These are phyloP conservation scores for Trichoderma sp. DNA, from an alignment of 2,329 filamentous ascomycete species.

Conservation along the genomic window DNA sequence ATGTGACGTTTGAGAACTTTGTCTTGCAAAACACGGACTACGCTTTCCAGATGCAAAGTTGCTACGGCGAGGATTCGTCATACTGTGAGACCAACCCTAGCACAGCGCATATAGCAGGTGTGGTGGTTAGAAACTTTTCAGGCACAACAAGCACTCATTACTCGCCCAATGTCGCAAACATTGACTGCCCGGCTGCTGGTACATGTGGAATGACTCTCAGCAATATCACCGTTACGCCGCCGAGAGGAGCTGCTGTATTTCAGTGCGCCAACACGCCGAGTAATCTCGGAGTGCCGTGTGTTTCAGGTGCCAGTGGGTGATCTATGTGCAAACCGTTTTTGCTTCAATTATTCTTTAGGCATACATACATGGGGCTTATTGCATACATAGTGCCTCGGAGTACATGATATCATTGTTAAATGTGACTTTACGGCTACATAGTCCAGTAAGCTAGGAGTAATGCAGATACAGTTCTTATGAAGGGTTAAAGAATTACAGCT, in stretches of 20 bases:
- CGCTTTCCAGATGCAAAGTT: background rate
- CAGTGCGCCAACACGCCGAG: background rate
- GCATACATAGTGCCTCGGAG: background rate
- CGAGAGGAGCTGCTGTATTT: background rate
- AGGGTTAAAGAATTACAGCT: too few relatives aligned
- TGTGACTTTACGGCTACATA: background rate
- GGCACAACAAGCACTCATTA: background rate
- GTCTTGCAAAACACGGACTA: background rate
- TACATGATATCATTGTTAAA: background rate
- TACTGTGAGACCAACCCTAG: background rate
- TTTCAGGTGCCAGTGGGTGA: background rate
- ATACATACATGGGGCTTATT: background rate
- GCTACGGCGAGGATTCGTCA: background rate
- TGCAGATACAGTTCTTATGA: background rate
- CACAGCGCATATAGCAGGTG: background rate
- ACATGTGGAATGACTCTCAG: background rate
- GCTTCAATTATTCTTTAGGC: fast-evolving
- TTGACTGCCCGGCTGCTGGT: background rate
- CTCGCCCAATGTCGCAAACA: background rate
- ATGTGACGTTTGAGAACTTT: background rate
- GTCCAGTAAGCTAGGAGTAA: background rate
- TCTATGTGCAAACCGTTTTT: background rate
- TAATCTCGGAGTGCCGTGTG: background rate
- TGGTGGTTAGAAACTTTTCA: background rate
- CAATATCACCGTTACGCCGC: background rate